These are phyloP conservation scores for Stachybotrys chlorohalonatus DNA, from an alignment of 2,329 filamentous ascomycete species.

Conservation along the genomic window DNA sequence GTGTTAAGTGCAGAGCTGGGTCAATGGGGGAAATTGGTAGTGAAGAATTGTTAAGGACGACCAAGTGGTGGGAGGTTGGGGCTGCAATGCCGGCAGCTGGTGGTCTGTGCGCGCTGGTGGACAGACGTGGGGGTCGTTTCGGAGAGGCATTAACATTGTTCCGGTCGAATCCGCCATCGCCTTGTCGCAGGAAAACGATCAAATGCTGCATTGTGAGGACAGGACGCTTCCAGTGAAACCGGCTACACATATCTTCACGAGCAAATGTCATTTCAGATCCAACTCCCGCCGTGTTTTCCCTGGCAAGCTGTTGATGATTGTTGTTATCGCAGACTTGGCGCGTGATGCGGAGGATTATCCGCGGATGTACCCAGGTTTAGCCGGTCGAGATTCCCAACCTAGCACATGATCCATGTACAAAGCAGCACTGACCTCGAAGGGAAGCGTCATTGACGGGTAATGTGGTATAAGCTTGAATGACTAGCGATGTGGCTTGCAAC, in stretches of 20 bases:
- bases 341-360: constrained; percentile 17
- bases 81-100: constrained; percentile 6
- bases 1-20: constrained; percentile 9
- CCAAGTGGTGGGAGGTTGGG: constrained; percentile 11
- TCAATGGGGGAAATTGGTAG: constrained; percentile 31
- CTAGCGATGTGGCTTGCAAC: no score
- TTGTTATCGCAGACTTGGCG: not conserved
- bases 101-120: constrained; percentile 17
- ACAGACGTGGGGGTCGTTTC: constrained; percentile 3
- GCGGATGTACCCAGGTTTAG: constrained; percentile 18
- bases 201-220: no score
- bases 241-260: no score
- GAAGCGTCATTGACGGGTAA: no score
- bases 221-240: no score
- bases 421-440: no score
- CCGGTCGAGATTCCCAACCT: constrained; percentile 5
- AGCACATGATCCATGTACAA: no score
- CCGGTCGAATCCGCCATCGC: not conserved
- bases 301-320: not conserved
- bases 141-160: constrained; percentile 4
- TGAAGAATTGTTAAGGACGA: constrained; percentile 23
- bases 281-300: not conserved
- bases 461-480: no score
- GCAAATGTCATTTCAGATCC: not conserved
- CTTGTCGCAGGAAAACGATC: no score